These are phyloP conservation scores for Eucalyptus urophylla DNA, from an alignment of 345 rosid species.

Conservation along the genomic window DNA sequence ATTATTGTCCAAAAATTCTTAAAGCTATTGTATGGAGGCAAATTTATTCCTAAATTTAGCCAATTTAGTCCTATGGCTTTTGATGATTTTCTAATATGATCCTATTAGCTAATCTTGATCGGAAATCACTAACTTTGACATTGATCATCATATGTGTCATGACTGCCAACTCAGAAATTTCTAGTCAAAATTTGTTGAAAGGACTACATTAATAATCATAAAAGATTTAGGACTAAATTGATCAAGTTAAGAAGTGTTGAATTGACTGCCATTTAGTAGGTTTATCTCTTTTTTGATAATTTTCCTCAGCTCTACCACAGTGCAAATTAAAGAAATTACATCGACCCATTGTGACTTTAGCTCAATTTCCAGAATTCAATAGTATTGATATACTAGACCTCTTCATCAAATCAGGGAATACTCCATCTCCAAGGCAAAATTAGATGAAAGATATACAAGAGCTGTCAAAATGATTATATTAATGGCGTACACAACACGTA, in stretches of 20 bases:
- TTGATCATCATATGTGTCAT: background rate
- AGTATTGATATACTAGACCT: background rate
- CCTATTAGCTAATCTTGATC: too few relatives aligned
- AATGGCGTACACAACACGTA: background rate
- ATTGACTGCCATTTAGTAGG: accelerated
- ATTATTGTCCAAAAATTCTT: background rate
- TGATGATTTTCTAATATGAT: background rate
- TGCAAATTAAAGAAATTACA: background rate
- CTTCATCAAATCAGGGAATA: background rate
- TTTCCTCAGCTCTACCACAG: background rate
- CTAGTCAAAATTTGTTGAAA: background rate
- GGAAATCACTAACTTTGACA: background rate
- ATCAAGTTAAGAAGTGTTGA: background rate
- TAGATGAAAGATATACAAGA: background rate
- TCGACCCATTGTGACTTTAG: background rate
- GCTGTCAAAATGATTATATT: background rate
- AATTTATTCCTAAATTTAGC: too few relatives aligned
- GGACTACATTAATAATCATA: background rate
- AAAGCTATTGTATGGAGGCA: background rate
- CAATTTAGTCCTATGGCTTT: background rate
- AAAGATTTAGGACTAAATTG: background rate
- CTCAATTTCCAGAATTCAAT: background rate
- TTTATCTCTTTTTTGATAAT: too few relatives aligned
- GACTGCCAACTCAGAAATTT: background rate
- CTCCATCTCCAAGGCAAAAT: background rate